phyloP scores from a whole-genome alignment of 495 filamentous ascomycete species.

The Penicilliopsis zonata region DNA sequence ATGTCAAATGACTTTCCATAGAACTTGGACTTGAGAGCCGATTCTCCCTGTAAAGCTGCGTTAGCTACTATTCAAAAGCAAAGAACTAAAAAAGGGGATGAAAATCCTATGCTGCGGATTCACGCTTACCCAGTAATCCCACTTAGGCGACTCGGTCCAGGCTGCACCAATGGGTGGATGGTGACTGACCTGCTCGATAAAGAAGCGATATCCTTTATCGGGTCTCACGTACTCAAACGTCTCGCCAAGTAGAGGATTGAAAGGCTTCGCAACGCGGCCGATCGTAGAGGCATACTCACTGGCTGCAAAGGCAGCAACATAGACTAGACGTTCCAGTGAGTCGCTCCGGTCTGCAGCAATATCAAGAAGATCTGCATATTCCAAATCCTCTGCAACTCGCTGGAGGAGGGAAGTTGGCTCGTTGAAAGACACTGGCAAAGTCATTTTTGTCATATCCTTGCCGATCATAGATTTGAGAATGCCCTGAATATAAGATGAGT shows the following conservation, averaged over 20 bases:
- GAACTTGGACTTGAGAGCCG: constrained; percentile 93
- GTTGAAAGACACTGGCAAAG: constrained; percentile 94
- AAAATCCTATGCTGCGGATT: no score
- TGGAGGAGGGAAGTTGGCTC: constrained; percentile 96
- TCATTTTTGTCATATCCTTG: constrained; percentile 99
- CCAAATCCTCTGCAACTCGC: constrained; percentile 92
- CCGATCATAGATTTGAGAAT: constrained; percentile 99
- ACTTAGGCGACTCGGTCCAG: constrained; percentile 82
- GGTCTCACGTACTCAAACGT: constrained; percentile 94
- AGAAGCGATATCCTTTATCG: constrained; percentile 95
- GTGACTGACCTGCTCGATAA: constrained; percentile 97
- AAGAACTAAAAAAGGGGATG: background rate
- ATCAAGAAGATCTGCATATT: constrained; percentile 89
- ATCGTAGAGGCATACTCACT: constrained; percentile 96
- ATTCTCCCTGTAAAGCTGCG: constrained; percentile 54
- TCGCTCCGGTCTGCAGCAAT: constrained; percentile 76
- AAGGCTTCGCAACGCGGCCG: constrained; percentile 92
- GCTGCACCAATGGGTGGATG: constrained; percentile 93
- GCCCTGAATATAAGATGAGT: constrained; percentile 40
- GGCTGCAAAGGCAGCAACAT: constrained; percentile 89
- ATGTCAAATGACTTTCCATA: constrained; percentile 97
- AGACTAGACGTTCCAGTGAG: constrained; percentile 87
- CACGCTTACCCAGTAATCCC: constrained; percentile 74
- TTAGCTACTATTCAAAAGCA: constrained; percentile 4
- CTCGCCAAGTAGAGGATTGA: constrained; percentile 92